phyloP scores from a whole-genome alignment of 1,284 basidiomycete species.

The Amylostereum areolatum region DNA sequence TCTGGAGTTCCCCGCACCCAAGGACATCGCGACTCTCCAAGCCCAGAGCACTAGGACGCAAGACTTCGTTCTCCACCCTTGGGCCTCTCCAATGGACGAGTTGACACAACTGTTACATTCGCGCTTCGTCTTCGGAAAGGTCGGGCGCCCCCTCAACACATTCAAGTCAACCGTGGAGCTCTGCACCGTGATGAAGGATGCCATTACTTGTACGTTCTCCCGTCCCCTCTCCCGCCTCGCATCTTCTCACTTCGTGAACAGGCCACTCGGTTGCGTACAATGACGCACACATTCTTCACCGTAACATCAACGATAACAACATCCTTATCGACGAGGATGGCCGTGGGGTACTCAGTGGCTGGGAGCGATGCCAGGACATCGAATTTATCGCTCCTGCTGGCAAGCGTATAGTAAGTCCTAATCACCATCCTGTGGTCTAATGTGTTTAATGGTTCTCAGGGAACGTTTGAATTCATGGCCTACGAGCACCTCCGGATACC shows the following conservation, averaged over 20 bases:
- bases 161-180: background rate
- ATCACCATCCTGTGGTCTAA: too few relatives aligned
- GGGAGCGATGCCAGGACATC: too few relatives aligned
- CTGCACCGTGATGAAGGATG: background rate
- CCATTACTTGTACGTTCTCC: background rate
- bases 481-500: too few relatives aligned
- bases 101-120: background rate
- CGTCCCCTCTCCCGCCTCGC: too few relatives aligned
- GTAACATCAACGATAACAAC: background rate
- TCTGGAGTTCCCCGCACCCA: too few relatives aligned
- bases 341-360: background rate
- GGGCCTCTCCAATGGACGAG: background rate
- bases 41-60: background rate
- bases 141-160: background rate
- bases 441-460: too few relatives aligned
- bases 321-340: constrained; percentile 1
- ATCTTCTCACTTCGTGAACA: background rate
- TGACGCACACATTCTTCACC: background rate
- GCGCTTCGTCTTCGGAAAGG: background rate
- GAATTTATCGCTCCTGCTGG: too few relatives aligned
- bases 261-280: background rate
- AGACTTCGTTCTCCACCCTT: background rate
- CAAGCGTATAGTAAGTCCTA: too few relatives aligned
- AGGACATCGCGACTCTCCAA: too few relatives aligned
- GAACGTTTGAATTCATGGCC: too few relatives aligned